Base-by-base conservation (phyloP, 2,329 filamentous ascomycete species). In the Xylariomycetidae sp. region DNA sequence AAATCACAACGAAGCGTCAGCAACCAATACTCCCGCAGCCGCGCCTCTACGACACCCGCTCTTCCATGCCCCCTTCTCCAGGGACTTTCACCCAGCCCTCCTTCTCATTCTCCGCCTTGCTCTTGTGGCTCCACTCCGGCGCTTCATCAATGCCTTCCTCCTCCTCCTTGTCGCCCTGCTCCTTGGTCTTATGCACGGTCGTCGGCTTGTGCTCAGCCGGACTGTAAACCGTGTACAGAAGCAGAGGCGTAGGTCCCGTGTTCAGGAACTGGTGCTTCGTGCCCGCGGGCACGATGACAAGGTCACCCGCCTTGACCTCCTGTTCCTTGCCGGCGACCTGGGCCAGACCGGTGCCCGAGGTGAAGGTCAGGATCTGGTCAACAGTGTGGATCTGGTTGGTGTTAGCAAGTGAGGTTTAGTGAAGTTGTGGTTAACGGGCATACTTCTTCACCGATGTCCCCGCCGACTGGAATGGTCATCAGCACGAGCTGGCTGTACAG, bases 231-330 rank as follows among this genome's bases (percentile, higher is more conserved):
- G 76, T 81, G 31, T 80, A 72, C 23, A 82, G 51, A 43, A 79
- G 72, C 32, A 81, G 52, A 2, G 76, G 75, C 31, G 67, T 66
- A 1, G 70, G 63, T 2, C 76, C 76, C 3, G 64, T 75, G 37
- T 79, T 81, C 31, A 80, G 59, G 51, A 82, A 81, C 49, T 81
- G 76, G 50, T 81, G 76, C 53, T 76, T 72, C 2, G 76, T 81
- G 0, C 77, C 77, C 0, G 77, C 78, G 0, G 78, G 77, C 3
- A 82, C 76, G 25, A 58, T 52, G 6, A 60, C 55, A 38, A 60
- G 54, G 25, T 61, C 57, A 10, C 58, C 57, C 1, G 53, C 57
- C 26, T 57, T 57, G 4, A 63, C 59, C 17, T 60, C 55, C 35
- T 79, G 74, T 32, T 79, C 70, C 34, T 72, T 72, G 1, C 74